A percentile compares a stretch with the other conserved stretches of the same genome.
phyloP scores from a whole-genome alignment of 129 eudicot genomes.

The Saposhnikovia divaricata region DNA sequence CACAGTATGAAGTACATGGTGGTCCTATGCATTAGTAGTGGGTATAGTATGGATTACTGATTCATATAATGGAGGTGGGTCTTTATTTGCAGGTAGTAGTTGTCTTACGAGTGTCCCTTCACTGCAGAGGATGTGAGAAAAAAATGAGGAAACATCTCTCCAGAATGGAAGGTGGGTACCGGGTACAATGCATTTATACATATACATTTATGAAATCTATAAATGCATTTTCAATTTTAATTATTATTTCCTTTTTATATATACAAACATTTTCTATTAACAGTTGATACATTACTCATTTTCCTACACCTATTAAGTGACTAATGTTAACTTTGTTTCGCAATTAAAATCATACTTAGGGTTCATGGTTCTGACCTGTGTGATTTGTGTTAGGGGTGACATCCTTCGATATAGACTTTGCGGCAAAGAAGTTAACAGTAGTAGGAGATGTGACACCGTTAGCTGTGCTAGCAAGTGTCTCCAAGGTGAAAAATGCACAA shows the following conservation, averaged over 20 bases:
- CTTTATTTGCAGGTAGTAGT: conserved; percentile 73
- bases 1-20: not conserved
- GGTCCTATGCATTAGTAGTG: not conserved
- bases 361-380: not conserved
- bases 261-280: not conserved
- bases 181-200: not conserved
- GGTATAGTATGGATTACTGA: not conserved
- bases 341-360: not conserved
- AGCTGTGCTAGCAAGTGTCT: conserved; percentile 50
- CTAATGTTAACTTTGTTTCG: too few species aligned
- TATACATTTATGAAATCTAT: not conserved
- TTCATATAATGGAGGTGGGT: conserved; percentile 1
- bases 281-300: too few species aligned
- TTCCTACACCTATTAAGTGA: too few species aligned
- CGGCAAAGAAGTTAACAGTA: conserved; percentile 82
- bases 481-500: conserved; percentile 73
- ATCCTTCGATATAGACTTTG: conserved; percentile 79
- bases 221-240: not conserved
- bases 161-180: conserved; percentile 64
- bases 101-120: conserved; percentile 84
- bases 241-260: not conserved
- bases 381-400: conserved; percentile 47
- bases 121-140: conserved; percentile 96
- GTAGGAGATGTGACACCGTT: conserved; percentile 77
- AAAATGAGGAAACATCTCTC: conserved; percentile 91